phyloP scores from a whole-genome alignment of 352 stramenopile species.

The Phytophthora pinifolia region DNA sequence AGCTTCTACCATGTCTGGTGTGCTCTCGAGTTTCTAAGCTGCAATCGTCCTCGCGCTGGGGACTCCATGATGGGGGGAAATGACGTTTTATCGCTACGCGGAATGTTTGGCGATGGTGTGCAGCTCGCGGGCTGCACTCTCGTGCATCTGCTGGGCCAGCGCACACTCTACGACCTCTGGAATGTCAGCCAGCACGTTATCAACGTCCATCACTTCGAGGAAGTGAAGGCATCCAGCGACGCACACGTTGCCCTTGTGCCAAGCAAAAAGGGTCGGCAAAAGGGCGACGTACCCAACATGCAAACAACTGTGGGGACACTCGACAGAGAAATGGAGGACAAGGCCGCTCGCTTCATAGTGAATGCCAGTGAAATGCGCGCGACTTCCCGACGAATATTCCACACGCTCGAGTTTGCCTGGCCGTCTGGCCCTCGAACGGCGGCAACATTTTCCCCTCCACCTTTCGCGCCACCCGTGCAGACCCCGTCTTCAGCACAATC shows the following conservation, averaged over 20 bases:
- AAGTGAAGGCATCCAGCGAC: constrained; percentile 19
- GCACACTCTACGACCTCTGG: constrained; percentile 56
- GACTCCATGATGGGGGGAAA: constrained; percentile 3
- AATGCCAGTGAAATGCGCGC: constrained; percentile 42
- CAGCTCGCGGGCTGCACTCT: constrained; percentile 60
- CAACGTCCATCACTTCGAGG: constrained; percentile 40
- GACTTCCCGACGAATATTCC: constrained; percentile 38
- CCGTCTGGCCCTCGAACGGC: constrained; percentile 2
- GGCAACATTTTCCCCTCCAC: constrained; percentile 27
- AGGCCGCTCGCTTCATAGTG: constrained; percentile 36
- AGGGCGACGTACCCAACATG: constrained; percentile 6
- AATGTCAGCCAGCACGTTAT: constrained; percentile 63
- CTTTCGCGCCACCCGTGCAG: constrained; percentile 29
- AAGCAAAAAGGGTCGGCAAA: constrained; percentile 25
- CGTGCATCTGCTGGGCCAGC: constrained; percentile 57
- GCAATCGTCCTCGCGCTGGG: constrained; percentile 23
- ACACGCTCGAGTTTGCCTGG: constrained; percentile 44
- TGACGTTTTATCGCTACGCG: constrained; percentile 21
- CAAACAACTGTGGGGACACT: constrained; percentile 35
- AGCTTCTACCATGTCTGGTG: constrained; percentile 69
- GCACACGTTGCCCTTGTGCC: constrained; percentile 10
- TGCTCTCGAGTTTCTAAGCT: constrained; percentile 65
- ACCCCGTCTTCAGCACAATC: constrained; percentile 11
- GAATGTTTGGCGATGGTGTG: constrained; percentile 60
- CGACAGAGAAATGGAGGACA: constrained; percentile 51